phyloP scores from a whole-genome alignment of 2,329 filamentous ascomycete genomes.

The Aspergillus glaucus region DNA sequence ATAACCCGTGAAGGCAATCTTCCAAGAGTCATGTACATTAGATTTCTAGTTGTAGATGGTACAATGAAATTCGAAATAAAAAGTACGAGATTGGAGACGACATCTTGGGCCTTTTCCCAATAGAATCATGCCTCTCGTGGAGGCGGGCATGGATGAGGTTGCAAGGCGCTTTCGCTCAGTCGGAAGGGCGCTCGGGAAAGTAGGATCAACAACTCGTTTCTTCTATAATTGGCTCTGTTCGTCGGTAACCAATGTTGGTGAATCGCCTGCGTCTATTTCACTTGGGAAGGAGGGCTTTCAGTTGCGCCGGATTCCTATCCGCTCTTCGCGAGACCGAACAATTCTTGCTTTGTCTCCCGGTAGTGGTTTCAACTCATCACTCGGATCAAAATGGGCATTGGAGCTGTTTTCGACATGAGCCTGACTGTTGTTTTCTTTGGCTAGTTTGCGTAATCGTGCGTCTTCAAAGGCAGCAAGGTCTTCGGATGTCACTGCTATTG shows the following conservation, averaged over 20 bases:
- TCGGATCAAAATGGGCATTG: constrained; percentile 36
- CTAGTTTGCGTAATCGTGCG: constrained; percentile 25
- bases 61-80: not conserved
- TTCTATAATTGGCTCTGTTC: too few species aligned
- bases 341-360: constrained; percentile 45
- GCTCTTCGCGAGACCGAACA: constrained; percentile 41
- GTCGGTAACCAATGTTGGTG: too few species aligned
- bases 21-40: not conserved
- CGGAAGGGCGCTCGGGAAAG: too few species aligned
- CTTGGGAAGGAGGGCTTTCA: constrained; percentile 2
- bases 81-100: not conserved
- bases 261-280: too few species aligned
- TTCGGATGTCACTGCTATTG: constrained; percentile 45
- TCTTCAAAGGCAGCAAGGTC: constrained; percentile 45
- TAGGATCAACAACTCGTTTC: too few species aligned
- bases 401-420: constrained; percentile 13
- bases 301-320: constrained; percentile 34
- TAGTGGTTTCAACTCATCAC: constrained; percentile 45
- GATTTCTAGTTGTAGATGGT: not conserved
- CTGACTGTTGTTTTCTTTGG: constrained; percentile 20
- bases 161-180: too few species aligned
- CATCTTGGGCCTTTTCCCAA: not conserved
- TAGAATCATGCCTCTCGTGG: not conserved
- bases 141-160: not conserved
- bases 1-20: too few species aligned